Conservation (phyloP, 2,329 filamentous ascomycete genomes). For the Tolypocladium nubicola region DNA sequence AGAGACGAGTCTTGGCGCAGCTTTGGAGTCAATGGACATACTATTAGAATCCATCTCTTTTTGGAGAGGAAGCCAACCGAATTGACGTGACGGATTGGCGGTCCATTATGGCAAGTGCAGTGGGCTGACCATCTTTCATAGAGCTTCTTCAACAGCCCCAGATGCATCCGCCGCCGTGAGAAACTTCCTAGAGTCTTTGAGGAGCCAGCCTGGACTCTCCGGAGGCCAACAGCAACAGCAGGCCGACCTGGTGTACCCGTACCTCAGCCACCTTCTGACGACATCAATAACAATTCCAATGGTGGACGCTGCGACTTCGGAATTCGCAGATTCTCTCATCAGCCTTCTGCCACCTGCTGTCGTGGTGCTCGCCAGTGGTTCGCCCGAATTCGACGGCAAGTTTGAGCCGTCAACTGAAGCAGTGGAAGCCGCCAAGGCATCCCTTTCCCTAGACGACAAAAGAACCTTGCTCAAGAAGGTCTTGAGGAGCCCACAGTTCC, state of each 20-base stretch:
- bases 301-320: slow-evolving; percentile 53
- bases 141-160: slow-evolving; percentile 46
- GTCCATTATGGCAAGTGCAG: background rate
- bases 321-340: slow-evolving; percentile 64
- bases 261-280: slow-evolving; percentile 76
- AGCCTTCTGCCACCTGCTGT: slow-evolving; percentile 69
- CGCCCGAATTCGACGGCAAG: slow-evolving; percentile 40
- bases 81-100: slow-evolving; percentile 6
- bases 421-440: slow-evolving; percentile 62
- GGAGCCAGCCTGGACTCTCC: slow-evolving; percentile 37
- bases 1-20: slow-evolving; percentile 4
- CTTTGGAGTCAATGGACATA: slow-evolving; percentile 17
- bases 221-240: slow-evolving; percentile 22
- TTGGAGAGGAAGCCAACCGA: slow-evolving; percentile 12
- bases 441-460: slow-evolving; percentile 67
- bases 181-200: slow-evolving; percentile 78
- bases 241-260: slow-evolving; percentile 59
- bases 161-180: slow-evolving; percentile 74
- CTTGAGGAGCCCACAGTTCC: slow-evolving; percentile 80
- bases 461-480: slow-evolving; percentile 71
- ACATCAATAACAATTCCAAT: slow-evolving; percentile 68
- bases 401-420: slow-evolving; percentile 59
- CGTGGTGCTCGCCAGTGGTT: slow-evolving; percentile 62
- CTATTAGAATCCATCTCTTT: slow-evolving; percentile 18
- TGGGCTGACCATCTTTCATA: slow-evolving; percentile 37